These are phyloP conservation scores for Trichomonascaceae sp. DNA, from an alignment of 1,139 yeast genomes.

Conservation along the genomic window DNA sequence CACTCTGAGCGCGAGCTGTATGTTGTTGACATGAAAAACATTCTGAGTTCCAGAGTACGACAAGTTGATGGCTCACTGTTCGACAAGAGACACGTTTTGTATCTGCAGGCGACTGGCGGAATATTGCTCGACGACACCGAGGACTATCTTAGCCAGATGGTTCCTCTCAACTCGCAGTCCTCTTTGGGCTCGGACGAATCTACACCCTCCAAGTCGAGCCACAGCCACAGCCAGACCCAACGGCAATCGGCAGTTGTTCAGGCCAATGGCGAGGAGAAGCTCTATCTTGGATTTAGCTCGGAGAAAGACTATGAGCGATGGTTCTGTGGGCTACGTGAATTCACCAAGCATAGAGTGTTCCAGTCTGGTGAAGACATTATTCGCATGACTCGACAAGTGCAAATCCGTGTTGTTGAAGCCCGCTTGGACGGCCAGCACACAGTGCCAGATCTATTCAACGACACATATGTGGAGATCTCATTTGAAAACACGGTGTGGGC, in stretches of 20 bases:
- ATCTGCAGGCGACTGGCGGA: slow-evolving; percentile 7
- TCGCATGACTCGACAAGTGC: slow-evolving; percentile 41
- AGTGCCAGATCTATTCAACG: slow-evolving; percentile 11
- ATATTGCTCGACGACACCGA: background rate
- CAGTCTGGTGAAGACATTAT: background rate
- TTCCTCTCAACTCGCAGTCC: background rate
- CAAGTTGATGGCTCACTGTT: slow-evolving; percentile 57
- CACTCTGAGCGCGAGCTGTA: slow-evolving; percentile 30
- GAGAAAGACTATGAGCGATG: slow-evolving; percentile 73
- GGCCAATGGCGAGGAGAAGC: too few species aligned
- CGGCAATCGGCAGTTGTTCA: too few species aligned
- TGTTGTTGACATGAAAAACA: slow-evolving; percentile 41
- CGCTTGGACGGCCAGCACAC: slow-evolving; percentile 1
- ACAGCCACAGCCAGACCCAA: background rate
- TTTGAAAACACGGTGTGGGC: slow-evolving; percentile 47
- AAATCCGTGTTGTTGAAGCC: slow-evolving; percentile 51
- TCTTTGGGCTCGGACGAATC: background rate
- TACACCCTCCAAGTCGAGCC: background rate
- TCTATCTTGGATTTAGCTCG: slow-evolving; percentile 21
- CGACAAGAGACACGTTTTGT: slow-evolving; percentile 38
- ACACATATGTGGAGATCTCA: slow-evolving; percentile 38
- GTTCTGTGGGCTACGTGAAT: slow-evolving; percentile 25
- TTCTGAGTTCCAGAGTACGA: slow-evolving; percentile 55
- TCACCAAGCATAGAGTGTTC: background rate
- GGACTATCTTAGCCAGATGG: background rate